Conservation (phyloP, 768 basidiomycete genomes). For the Clitopilus hobsonii region DNA sequence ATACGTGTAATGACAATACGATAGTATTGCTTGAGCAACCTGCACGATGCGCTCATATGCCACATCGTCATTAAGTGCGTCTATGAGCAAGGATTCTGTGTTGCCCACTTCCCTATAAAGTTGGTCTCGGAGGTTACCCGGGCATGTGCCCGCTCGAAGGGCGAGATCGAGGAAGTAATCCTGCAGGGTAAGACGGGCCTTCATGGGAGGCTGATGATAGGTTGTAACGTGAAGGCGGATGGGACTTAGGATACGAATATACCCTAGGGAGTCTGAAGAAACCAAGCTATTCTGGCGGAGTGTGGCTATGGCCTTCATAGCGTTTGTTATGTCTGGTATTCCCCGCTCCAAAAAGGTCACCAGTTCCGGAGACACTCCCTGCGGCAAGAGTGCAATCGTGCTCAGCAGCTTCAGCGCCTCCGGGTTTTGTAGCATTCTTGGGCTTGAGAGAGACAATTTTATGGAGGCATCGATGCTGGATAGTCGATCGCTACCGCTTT, state of each 20-base stretch:
- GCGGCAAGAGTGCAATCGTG: conserved; percentile 23
- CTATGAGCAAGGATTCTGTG: conserved; percentile 17
- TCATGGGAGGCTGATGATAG: conserved; percentile 15
- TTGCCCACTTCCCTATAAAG: conserved; percentile 19
- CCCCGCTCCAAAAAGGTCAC: conserved; percentile 12
- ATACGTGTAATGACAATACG: conserved; percentile 20
- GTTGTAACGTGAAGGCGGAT: conserved; percentile 20
- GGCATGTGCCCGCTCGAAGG: conserved; percentile 5
- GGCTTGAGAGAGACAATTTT: conserved; percentile 23
- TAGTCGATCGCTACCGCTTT: conserved; percentile 20
- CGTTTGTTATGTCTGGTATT: conserved; percentile 13
- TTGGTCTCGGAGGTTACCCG: conserved; percentile 8
- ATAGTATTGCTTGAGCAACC: conserved; percentile 15
- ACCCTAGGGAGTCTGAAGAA: conserved; percentile 14
- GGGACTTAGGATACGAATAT: conserved; percentile 21
- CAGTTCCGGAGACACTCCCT: conserved; percentile 17
- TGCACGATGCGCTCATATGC: conserved; percentile 8
- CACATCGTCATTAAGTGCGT: conserved; percentile 10
- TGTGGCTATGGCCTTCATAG: conserved; percentile 19
- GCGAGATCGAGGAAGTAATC: conserved; percentile 18
- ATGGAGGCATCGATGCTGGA: conserved; percentile 26
- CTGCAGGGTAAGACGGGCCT: conserved; percentile 15
- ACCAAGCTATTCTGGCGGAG: conserved; percentile 22
- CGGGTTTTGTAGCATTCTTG: conserved; percentile 19
- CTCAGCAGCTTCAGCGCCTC: conserved; percentile 20